Base-by-base conservation (phyloP, 2,329 filamentous ascomycete species). In the Sordariomycetes sp. region DNA sequence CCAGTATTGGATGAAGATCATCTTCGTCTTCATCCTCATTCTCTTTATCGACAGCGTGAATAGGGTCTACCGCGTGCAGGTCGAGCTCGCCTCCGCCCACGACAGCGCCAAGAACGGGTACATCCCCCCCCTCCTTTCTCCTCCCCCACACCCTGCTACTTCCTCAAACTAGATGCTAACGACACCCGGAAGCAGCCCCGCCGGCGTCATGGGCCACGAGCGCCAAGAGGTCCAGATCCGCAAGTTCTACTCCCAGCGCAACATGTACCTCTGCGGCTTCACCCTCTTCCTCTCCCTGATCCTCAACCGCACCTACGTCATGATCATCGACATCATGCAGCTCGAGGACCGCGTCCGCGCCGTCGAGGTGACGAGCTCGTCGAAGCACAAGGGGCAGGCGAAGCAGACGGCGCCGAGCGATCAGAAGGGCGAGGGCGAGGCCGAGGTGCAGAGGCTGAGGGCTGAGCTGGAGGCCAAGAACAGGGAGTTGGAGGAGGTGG, bases 241-340 rank as follows among this genome's bases (percentile, higher is more conserved):
- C 81, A 99, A 99, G 76, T 99, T 99, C 80, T 99, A 99, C 82
- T 96, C 91, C 61, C 92, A 99, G 78, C 91, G 94, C 73, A 99
- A 99, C 84, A 99, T 99, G 94, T 99, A 99, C 77, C 90, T 99
- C 61, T 97, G 94, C 74, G 94, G 94, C 65, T 99, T 99, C 80
- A 99, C 94, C 5, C 86, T 99, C 62, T 97, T 99, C 84, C 86
- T 99, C 61, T 97, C 92, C 57, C 81, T 99, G 62, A 99, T 99
- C 74, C 89, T 95, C 70, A 97, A 99, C 85, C 92, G 94, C 69
- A 99, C 94, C 68, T 99, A 97, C 78, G 88, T 86, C 68, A 92
- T 97, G 89, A 96, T 96, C 67, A 81, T 96, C 63, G 91, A 96
- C 65, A 84, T 88, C 55, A 87, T 96, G 67, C 77, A 89, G 61